Base-by-base conservation (phyloP, 371 early-diverging fungal species). In the Rhizomucor miehei region DNA sequence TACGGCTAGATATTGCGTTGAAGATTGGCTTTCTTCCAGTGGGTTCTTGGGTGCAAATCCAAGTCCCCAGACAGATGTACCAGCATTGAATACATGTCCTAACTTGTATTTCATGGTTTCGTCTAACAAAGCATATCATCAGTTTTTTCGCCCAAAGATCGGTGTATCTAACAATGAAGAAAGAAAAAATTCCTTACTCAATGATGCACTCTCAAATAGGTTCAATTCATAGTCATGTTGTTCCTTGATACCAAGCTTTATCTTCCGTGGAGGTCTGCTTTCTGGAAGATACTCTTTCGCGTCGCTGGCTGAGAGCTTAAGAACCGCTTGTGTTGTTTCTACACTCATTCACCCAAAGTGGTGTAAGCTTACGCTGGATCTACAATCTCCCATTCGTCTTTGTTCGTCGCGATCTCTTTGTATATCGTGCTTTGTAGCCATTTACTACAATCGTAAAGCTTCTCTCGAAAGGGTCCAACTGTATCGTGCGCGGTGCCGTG, bases 51-150 rank as follows among this genome's bases (percentile, higher is more conserved):
- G 81, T 14, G 71, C 75, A 72, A 85, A 87, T 19, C 81, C 84
- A 19, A 89, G 48, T 9, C 78, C 85, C 82, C 86, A 85, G n/a
- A 87, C 69, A 19, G 85, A 75, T 6, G 74, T 70, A 4, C 86
- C 89, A n/a, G 69, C 57, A 39, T 86, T 85, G 2, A 84, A 24
- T 11, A 81, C 51, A 48, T 59, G 54, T 0, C 73, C 77, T 19
- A 41, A 46, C 50, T 56, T 65, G 50, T 62, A 35, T 37, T 20
- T 19, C 8, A 65, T 59, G 8, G 49, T 19, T 17, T 72, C 20
- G 44, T 57, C 66, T 50, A 63, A 21, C 9, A 11, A 11, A 8
- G 21, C n/a, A n/a, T n/a, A 11, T 23, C 6, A 23, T 54, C 12
- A 21, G 24, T 8, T 35, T 19, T 20, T 20, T 25, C 11, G 10